Conservation (phyloP, 108 stramenopile species). For the Pelagomonas calceolata region DNA sequence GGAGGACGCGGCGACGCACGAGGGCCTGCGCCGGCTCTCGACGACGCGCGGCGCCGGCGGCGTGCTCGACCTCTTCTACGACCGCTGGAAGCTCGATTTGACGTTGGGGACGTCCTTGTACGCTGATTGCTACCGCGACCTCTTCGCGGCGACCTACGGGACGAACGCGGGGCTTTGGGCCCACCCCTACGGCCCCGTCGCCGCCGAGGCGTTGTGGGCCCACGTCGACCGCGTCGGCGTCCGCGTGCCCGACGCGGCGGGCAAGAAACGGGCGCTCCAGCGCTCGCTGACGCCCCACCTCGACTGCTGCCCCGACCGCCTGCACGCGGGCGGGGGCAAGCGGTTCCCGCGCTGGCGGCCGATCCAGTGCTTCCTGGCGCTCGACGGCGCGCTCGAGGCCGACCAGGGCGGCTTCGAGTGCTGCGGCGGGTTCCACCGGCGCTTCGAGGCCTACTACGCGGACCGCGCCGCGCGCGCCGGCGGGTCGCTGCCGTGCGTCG, state of each 20-base stretch:
- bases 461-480: neutral
- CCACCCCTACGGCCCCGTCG: slow-evolving; percentile 13
- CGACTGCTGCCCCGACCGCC: slow-evolving; percentile 75
- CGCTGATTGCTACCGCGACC: neutral
- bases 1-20: slow-evolving; percentile 3
- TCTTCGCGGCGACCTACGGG: slow-evolving; percentile 1
- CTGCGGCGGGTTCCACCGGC: slow-evolving; percentile 70
- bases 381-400: slow-evolving; percentile 58
- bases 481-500: slow-evolving; percentile 47
- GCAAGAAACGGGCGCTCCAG: slow-evolving; percentile 55
- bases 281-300: slow-evolving; percentile 83
- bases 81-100: slow-evolving; percentile 64
- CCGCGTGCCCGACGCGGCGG: slow-evolving; percentile 44
- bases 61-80: slow-evolving; percentile 77
- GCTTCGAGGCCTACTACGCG: slow-evolving; percentile 49
- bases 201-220: neutral
- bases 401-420: slow-evolving; percentile 85
- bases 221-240: slow-evolving; percentile 80
- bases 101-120: slow-evolving; percentile 1
- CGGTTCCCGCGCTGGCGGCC: slow-evolving; percentile 65
- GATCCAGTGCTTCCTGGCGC: slow-evolving; percentile 77
- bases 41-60: slow-evolving; percentile 47
- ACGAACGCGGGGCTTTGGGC: neutral
- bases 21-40: slow-evolving; percentile 6
- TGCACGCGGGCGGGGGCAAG: slow-evolving; percentile 31